Conservation (phyloP, 495 filamentous ascomycete genomes). For the Aspergillus indologenus region DNA sequence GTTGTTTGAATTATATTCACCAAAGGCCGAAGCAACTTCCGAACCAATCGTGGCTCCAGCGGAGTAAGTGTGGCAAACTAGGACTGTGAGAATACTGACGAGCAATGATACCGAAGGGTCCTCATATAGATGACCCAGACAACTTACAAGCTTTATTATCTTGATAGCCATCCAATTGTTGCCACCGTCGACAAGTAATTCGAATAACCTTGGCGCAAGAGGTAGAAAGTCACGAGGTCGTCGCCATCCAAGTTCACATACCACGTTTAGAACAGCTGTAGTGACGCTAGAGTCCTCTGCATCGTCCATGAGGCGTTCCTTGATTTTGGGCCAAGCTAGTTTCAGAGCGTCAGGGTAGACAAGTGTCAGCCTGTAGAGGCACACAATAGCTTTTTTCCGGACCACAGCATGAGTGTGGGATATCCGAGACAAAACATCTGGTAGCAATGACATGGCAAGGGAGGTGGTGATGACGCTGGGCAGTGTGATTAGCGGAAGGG, state of each 20-base stretch:
- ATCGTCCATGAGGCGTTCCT: conserved; percentile 87
- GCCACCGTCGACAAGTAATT: conserved; percentile 82
- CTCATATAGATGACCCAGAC: neutral
- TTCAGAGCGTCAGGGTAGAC: conserved; percentile 93
- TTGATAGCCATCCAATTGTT: conserved; percentile 99
- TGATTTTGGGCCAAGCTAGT: conserved; percentile 93
- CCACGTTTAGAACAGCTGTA: conserved; percentile 90
- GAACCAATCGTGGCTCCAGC: conserved; percentile 83
- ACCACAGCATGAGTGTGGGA: conserved; percentile 78
- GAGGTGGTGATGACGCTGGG: conserved; percentile 91
- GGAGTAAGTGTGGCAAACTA: conserved; percentile 95
- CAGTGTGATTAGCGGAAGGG: conserved; percentile 79
- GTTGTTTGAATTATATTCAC: conserved; percentile 92
- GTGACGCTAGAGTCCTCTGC: conserved; percentile 90
- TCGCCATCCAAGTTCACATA: conserved; percentile 93
- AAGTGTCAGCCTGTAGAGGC: conserved; percentile 84
- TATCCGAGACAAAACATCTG: conserved; percentile 81
- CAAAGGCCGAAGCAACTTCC: conserved; percentile 91
- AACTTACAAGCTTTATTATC: conserved; percentile 85
- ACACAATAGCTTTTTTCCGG: conserved; percentile 92
- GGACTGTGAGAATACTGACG: conserved; percentile 14
- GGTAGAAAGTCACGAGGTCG: conserved; percentile 91
- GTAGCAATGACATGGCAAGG: conserved; percentile 80
- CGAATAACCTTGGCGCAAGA: conserved; percentile 86
- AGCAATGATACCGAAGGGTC: neutral